Conservation (phyloP, 2,329 filamentous ascomycete species). For the Ramularia collo-cygni region DNA sequence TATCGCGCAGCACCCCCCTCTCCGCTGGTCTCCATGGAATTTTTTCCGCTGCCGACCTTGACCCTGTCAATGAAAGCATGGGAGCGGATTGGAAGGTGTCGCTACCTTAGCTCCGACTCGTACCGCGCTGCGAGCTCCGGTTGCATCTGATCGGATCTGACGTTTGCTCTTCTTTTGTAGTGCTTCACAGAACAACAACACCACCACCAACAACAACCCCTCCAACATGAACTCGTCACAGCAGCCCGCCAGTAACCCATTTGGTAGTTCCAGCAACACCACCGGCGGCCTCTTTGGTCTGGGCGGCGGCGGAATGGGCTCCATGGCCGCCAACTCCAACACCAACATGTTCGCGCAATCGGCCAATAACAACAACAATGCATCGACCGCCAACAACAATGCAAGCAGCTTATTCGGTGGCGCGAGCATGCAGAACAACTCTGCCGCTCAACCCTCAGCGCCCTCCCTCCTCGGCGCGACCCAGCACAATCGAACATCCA, state of each 20-base stretch:
- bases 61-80: no score
- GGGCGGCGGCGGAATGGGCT: constrained; percentile 1
- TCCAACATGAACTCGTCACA: no score
- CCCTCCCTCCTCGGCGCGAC: constrained; percentile 25
- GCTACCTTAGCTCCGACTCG: no score
- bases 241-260: constrained; percentile 25
- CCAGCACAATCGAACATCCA: constrained; percentile 15
- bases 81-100: no score
- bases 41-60: no score
- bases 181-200: constrained; percentile 12
- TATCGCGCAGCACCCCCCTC: no score
- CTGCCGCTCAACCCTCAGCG: constrained; percentile 18
- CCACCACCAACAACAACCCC: constrained; percentile 5
- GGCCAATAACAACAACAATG: constrained; percentile 15
- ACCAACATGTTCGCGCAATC: constrained; percentile 29
- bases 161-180: no score
- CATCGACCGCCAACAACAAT: constrained; percentile 25
- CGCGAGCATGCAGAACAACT: no score
- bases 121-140: no score
- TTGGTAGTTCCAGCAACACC: no score
- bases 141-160: no score
- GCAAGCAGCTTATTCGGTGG: constrained; percentile 17
- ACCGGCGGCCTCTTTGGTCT: constrained; percentile 1
- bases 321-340: constrained; percentile 19
- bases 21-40: no score